Base-by-base conservation (phyloP, 495 filamentous ascomycete genomes). In the Penicillium herquei region DNA sequence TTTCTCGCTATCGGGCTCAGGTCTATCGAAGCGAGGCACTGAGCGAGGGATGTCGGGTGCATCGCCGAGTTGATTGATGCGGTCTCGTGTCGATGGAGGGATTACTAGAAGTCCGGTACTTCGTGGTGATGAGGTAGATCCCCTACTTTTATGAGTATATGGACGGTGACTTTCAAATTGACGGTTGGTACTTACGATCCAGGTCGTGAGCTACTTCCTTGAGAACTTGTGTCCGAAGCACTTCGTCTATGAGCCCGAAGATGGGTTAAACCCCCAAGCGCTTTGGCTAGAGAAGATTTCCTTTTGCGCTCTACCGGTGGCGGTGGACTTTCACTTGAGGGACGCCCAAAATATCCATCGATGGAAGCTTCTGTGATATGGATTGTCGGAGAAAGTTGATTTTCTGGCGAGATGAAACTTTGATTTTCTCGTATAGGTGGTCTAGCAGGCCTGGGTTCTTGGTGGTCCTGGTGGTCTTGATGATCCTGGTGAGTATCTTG, bases 1-100 rank as follows among this genome's bases (percentile, higher is more conserved):
- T 61, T 84, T 72, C 49, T 78, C 74, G 0, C 65, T 74, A 12
- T 63, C 69, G 39, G 68, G 60, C 45, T 73, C 72, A 6, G 76
- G 73, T 30, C 71, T 62, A 51, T 73, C 71, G 51, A 78, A 75
- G 3, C 75, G 61, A 34, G 68, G 70, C 5, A 66, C 49, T 17
- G 58, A 56, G 32, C 70, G 65, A 50, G 74, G 70, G 11, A 64
- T 48, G 42, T 70, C 69, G 6, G 63, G 51, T 7, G 49, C 46
- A 2, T 69, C 59, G 2, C 45, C 57, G 13, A 50, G 21, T 47
- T 70, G 64, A 34, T 65, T 62, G 16, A 59, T 61, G 3, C 61
- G 58, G 48, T 72, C 67, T 48, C 68, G 64, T 2, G 57, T 64
- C 1, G 56, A 52, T 7, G 50, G 17, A 10, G 71, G 72, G 16